Conservation (phyloP, 306 rosid genomes). For the Mucuna pruriens region DNA sequence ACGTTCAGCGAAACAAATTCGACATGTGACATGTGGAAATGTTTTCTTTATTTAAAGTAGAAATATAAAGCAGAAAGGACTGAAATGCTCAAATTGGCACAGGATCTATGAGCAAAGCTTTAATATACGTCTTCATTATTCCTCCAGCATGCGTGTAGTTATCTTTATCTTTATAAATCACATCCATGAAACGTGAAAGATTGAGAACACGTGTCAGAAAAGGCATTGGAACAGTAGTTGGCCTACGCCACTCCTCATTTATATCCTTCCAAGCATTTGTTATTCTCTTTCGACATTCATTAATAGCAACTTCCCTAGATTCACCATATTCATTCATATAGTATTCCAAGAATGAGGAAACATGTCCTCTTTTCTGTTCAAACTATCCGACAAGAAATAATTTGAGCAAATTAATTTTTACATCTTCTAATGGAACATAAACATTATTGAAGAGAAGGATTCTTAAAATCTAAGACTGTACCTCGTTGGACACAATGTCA, state of each 20-base stretch:
- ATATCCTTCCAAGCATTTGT: slow-evolving; percentile 35
- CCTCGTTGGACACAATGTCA: slow-evolving; percentile 52
- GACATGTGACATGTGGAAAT: not conserved
- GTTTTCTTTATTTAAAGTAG: not conserved
- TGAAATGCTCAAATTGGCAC: not conserved
- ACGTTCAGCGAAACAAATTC: not conserved
- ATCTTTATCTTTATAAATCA: slow-evolving; percentile 24
- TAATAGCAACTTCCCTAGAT: slow-evolving; percentile 32
- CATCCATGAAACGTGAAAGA: slow-evolving; percentile 8
- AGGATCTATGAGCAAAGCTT: slow-evolving; percentile 22
- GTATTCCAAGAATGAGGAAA: slow-evolving; percentile 38
- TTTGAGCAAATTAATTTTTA: not conserved
- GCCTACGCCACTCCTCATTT: slow-evolving; percentile 32
- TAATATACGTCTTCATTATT: slow-evolving; percentile 22
- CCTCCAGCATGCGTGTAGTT: slow-evolving; percentile 30
- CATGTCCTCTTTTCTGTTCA: slow-evolving; percentile 44
- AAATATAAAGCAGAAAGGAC: not conserved
- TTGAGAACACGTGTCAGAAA: slow-evolving; percentile 12
- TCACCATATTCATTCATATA: slow-evolving; percentile 30
- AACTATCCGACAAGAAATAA: not conserved
- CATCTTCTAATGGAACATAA: not conserved
- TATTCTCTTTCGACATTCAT: slow-evolving; percentile 14
- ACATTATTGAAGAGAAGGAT: not conserved
- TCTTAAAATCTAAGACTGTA: not conserved
- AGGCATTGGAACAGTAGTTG: slow-evolving; percentile 13